Evolutionary conservation across 208 protist genomes (phyloP), one percentile per base, ranked within the genome.

Genomic region (Crithidia bombi): DNA sequence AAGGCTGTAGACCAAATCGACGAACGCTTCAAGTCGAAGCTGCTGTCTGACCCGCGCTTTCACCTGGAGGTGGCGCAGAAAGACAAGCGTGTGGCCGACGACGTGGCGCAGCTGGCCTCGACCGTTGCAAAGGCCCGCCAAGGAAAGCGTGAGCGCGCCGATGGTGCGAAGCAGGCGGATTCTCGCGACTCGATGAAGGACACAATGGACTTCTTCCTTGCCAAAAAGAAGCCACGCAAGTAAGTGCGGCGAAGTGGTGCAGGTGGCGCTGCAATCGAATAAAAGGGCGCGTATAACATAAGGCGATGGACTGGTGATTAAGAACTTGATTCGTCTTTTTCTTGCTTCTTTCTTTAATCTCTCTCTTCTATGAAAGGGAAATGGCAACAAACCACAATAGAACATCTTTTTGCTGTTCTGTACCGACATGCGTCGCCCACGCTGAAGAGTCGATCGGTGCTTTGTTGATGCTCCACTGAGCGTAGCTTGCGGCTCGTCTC

Each of bases 41-140:
- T 96, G n/a, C 83, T 96, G 21, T 78, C 69, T 14, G 92, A 96
- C 69, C 86, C 89, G 11, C 89, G 92, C 38, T 96, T 91, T 58
- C 88, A 96, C 67, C 66, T 96, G 15, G 92, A 96, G 25, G 83
- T 93, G 19, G 69, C 79, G 25, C 85, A 87, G 44, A 80, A 81
- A 39, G 89, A 95, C 70, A 86, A 86, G 58, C 79, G 81, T 33
- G 66, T 89, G 19, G 69, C 77, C 17, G 65, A 79, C n/a, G 87
- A 93, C 26, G 72, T 96, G 36, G 82, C 73, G 17, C 71, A 83
- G 32, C 78, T 96, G 3, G 92, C 92, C 38, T 74, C 83, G 19
- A 86, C 80, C 5, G 88, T 96, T 6, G 81, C 81, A n/a, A 84
- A 81, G 35, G 90, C 90, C 28, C 84, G 90, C 5, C 78, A 76